Base-by-base conservation (phyloP, 2,329 filamentous ascomycete species). In the Leptographium lundbergii region DNA sequence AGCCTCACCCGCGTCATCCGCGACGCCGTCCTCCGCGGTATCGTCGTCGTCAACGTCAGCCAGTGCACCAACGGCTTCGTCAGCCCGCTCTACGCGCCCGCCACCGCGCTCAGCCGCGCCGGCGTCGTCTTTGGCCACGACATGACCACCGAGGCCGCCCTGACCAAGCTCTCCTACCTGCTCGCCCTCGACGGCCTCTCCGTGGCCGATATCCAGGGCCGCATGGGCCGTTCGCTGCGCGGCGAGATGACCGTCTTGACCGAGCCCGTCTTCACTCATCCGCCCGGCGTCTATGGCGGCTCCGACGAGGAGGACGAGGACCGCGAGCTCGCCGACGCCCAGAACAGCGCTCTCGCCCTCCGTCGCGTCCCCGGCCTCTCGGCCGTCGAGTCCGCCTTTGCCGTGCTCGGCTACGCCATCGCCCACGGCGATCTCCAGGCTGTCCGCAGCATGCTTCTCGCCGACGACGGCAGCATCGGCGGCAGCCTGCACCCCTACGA, bases 91-190 rank as follows among this genome's bases (percentile, higher is more conserved):
- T 91, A 90, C 72, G 87, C 87, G 1, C 83, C 87, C 0, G 87
- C 85, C 10, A 88, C 89, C 64, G 85, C 87, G 48, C 81, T 96
- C 22, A 89, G 89, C 47, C 81, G 85, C 58, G 89, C 89, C 2
- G 91, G 91, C 39, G 89, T 96, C 55, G 89, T 95, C 36, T 91
- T 94, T 64, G 91, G 91, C 6, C 82, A 91, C 64, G 91, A 95
- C 67, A 79, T 96, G 73, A 96, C 91, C 0, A 88, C 88, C 25
- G 91, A 96, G 74, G 91, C 89, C 3, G 91, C 91, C 6, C 81
- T 96, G 65, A 94, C 91, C 24, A 96, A 96, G 72, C 79, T 96
- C 32, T 89, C 89, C 1, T 95, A 95, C 70, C 80, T 96, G 3
- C 80, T 96, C 22, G 87, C 88, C 5, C 70, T 80, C 4, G 84